Percentiles rank a stretch among this genome's conserved stretches.
These are phyloP conservation scores for Poa pratensis DNA, from an alignment of 176 grass and related monocot species.

Conservation along the genomic window DNA sequence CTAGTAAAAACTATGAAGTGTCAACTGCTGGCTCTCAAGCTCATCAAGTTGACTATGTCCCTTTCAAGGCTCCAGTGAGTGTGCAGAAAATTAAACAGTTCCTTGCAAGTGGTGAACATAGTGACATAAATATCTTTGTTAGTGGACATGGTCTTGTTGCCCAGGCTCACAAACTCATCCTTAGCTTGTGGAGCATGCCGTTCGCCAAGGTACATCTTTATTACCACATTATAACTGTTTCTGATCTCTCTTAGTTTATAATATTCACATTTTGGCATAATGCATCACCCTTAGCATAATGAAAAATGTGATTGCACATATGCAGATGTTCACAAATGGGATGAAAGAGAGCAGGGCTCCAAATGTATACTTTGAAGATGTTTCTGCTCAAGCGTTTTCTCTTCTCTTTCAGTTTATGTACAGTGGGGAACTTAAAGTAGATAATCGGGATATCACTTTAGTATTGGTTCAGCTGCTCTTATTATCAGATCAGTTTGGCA, in stretches of 20 bases:
- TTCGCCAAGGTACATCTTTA: conserved; percentile 71
- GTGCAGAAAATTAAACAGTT: conserved; percentile 68
- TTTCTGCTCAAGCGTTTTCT: conserved; percentile 70
- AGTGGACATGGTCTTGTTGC: conserved; percentile 63
- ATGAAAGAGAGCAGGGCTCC: conserved; percentile 89
- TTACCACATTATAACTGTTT: conserved; percentile 8
- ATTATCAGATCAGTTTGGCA: conserved; percentile 78
- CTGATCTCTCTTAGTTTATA: background rate
- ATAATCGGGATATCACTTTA: conserved; percentile 46
- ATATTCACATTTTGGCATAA: conserved; percentile 26
- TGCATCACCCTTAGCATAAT: conserved; percentile 26
- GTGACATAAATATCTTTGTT: conserved; percentile 86
- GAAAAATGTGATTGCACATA: conserved; percentile 26
- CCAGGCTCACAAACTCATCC: conserved; percentile 76
- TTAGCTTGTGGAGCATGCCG: conserved; percentile 82
- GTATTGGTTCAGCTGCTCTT: conserved; percentile 71
- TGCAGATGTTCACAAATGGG: conserved; percentile 97
- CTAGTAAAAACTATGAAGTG: conserved; percentile 53
- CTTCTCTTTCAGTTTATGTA: conserved; percentile 93
- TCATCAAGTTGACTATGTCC: conserved; percentile 59
- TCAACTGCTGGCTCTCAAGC: conserved; percentile 44
- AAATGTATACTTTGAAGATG: conserved; percentile 66
- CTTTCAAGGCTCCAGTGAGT: conserved; percentile 67
- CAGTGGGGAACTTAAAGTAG: conserved; percentile 62
- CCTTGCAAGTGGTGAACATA: conserved; percentile 78